A percentile compares a stretch with the other conserved stretches of the same genome.
phyloP scores from a whole-genome alignment of 2,329 filamentous ascomycete genomes.

The Trichoderma semiorbis region DNA sequence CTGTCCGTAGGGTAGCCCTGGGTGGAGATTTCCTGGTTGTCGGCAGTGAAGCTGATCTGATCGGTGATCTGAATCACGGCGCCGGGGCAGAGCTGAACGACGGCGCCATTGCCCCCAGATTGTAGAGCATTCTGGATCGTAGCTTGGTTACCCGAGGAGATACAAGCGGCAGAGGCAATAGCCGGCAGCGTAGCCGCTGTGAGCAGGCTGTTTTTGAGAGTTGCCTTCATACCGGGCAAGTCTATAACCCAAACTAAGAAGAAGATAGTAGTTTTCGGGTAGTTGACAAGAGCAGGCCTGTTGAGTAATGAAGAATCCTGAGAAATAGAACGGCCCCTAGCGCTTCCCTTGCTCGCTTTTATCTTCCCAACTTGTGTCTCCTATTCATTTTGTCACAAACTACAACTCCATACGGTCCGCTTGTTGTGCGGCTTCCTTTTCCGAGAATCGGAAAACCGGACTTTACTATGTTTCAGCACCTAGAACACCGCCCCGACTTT shows the following conservation, averaged over 20 bases:
- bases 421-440: background rate
- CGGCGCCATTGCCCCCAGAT: conserved; percentile 20
- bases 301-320: background rate
- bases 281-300: background rate
- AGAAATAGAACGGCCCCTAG: background rate
- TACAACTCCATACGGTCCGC: background rate
- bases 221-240: background rate
- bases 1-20: conserved; percentile 25
- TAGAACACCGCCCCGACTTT: background rate
- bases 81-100: conserved; percentile 24
- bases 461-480: background rate
- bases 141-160: conserved; percentile 23
- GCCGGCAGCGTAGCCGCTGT: conserved; percentile 3
- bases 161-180: conserved; percentile 18
- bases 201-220: conserved; percentile 3
- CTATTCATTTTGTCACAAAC: background rate
- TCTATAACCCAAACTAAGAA: background rate
- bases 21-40: conserved; percentile 27
- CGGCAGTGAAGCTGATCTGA: conserved; percentile 24
- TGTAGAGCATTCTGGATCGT: conserved; percentile 23
- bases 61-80: conserved; percentile 21
- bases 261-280: background rate
- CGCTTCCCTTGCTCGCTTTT: background rate
- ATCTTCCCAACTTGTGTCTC: background rate
- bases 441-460: background rate